Evolutionary conservation across 2,329 filamentous ascomycete species (phyloP), one percentile per base, ranked within the genome.

Genomic region (Ophiostoma piceae): DNA sequence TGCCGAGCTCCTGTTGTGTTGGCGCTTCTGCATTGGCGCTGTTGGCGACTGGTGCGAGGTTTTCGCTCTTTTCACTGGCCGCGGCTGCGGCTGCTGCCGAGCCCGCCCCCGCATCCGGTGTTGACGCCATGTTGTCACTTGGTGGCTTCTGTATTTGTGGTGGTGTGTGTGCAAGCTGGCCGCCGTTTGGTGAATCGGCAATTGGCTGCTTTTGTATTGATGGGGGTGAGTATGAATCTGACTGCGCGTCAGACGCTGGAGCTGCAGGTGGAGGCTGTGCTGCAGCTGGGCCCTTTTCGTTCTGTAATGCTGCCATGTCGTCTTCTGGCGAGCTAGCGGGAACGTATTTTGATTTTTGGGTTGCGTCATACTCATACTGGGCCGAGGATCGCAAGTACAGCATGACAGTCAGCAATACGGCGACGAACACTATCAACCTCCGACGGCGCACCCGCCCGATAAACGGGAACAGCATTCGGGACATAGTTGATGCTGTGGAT

Each of bases 371-470:
- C 6, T 47, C 26, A 62, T 62, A 62, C 26, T 62, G 57, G 5
- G 57, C 22, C 1, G 57, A 62, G 22, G 57, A 62, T 32, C 70
- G 51, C 7, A 29, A 22, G 43, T 60, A 64, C 47, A 65, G 62
- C 68, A 73, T 37, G 68, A 70, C 70, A 4, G 71, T n/a, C 22
- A 57, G 39, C 12, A 70, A 4, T 2, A 70, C 32, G 3, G 41
- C 60, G 1, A 73, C 39, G 16, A 70, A 1, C 14, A 73, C 1
- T 0, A 72, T 3, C 26, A 73, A 16, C 22, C 72, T 72, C 12
- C 71, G 73, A 26, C 73, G 71, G 43, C 71, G 73, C 35, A 68
- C 60, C 26, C 73, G 73, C 39, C 66, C 54, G n/a, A 70, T 9
- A 43, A 70, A 54, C 9, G 66, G 71, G 9, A 69, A 26, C 57